These are phyloP conservation scores for Trametes pubescens DNA, from an alignment of 1,284 basidiomycete genomes.

Conservation along the genomic window DNA sequence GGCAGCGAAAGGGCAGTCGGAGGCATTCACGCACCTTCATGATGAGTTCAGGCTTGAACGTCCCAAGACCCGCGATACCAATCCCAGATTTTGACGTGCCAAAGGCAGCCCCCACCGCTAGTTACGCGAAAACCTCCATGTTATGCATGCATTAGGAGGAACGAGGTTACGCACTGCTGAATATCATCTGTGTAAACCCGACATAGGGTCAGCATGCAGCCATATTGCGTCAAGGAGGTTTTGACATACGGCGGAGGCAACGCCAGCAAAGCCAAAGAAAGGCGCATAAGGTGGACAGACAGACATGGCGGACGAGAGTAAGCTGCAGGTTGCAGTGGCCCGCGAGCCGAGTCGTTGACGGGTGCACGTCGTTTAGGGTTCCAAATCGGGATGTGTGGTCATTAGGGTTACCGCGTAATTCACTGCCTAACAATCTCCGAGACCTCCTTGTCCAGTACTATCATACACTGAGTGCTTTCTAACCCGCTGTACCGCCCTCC, in stretches of 20 bases:
- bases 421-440: too few relatives aligned
- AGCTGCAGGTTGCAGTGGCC: constrained; percentile 5
- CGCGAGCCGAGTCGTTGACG: neutral
- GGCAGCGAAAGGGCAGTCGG: neutral
- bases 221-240: constrained; percentile 7
- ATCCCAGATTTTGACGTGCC: constrained; percentile 98
- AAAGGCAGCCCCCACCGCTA: constrained; percentile 94
- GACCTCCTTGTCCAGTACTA: too few relatives aligned
- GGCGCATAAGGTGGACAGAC: constrained; percentile 83
- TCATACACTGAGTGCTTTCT: too few relatives aligned
- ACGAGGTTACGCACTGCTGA: constrained; percentile 71
- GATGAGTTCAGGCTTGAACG: constrained; percentile 94
- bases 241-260: constrained; percentile 69
- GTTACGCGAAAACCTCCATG: neutral
- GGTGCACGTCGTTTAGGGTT: neutral
- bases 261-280: constrained; percentile 87
- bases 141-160: neutral
- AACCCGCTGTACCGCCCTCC: too few relatives aligned
- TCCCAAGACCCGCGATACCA: constrained; percentile 95
- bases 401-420: neutral
- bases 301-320: constrained; percentile 40
- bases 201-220: constrained; percentile 10
- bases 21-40: constrained; percentile 82
- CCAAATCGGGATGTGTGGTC: neutral
- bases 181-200: constrained; percentile 70